Evolutionary conservation across 2,329 filamentous ascomycete genomes (phyloP), one percentile per base, ranked within the genome.

Genomic region (Teratosphaeria pseudoeucalypti): DNA sequence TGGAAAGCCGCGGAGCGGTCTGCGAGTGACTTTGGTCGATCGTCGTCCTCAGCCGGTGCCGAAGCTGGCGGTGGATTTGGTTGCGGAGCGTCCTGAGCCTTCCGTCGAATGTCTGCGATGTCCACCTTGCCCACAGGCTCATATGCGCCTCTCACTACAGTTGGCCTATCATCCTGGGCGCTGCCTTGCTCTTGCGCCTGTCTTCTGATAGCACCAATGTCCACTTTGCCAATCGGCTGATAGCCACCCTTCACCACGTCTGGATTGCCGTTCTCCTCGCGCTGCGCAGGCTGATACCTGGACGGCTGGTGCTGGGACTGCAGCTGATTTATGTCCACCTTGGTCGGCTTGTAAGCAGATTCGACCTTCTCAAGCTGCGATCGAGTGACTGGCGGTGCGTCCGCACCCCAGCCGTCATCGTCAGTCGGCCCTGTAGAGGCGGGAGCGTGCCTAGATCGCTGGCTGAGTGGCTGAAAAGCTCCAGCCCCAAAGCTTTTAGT

Each of bases 61-160:
- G 55, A 16, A 27, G 55, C 27, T 56, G 27, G 55, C 11, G 55
- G 19, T 9, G 34, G 34, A 19, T 65, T 59, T 23, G 67, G 63
- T 29, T 64, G 58, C 39, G 68, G 67, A 27, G 67, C 69, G 64
- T 84, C 87, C 74, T 94, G 89, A 6, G 90, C 87, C 74, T 85
- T 87, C 26, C 92, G 87, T 64, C 90, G 85, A 70, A 99, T 96
- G 26, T 92, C 92, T 52, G 90, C 90, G 74, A 99, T 97, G 67
- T 99, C 94, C 10, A 99, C 92, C 76, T 96, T 97, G 54, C 94
- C 94, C 23, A 97, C 81, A 1, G 94, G 94, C 74, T 97, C 89
- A 71, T 99, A 99, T 27, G 92, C 84, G 52, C 94, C 94, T 76
- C 95, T 97, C 23, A 97, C 89, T 5, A 85, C 83, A 1, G 87